phyloP scores from a whole-genome alignment of 2,329 filamentous ascomycete species.

The Aspergillus fischeri region DNA sequence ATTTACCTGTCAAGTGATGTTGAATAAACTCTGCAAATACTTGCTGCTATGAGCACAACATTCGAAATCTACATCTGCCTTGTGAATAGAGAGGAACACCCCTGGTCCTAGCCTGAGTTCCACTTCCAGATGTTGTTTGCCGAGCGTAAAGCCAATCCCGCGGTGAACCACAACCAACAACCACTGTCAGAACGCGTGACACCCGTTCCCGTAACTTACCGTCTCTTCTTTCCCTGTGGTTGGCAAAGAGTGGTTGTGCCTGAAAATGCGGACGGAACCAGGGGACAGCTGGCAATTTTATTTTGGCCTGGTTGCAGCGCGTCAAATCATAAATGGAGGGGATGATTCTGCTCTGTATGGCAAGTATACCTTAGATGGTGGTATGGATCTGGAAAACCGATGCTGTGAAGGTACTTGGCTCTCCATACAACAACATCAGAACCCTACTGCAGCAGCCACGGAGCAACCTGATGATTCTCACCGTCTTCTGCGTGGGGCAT shows the following conservation, averaged over 20 bases:
- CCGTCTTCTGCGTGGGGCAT: constrained; percentile 16
- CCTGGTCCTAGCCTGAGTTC: background rate
- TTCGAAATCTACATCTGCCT: background rate
- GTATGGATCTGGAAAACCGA: background rate
- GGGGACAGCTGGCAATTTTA: constrained; percentile 7
- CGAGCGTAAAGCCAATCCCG: constrained; percentile 4
- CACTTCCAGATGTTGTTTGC: constrained; percentile 2
- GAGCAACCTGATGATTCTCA: constrained; percentile 10
- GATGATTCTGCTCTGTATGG: too few species aligned
- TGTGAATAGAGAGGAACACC: background rate
- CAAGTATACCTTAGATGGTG: background rate
- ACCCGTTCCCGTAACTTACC: constrained; percentile 12
- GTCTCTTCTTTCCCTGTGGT: constrained; percentile 7
- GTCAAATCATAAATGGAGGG: background rate
- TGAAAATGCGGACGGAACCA: constrained; percentile 5
- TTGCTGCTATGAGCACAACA: background rate
- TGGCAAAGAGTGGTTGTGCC: constrained; percentile 3
- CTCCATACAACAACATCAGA: background rate
- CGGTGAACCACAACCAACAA: background rate
- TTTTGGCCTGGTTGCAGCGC: background rate
- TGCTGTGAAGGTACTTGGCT: background rate
- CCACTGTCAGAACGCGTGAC: background rate
- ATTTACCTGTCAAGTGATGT: background rate
- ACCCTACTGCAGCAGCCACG: background rate
- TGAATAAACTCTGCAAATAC: background rate